Percentiles rank a stretch among this genome's conserved stretches.
Evolutionary conservation across 352 stramenopile genomes (phyloP).

Genomic region (Phytophthora pluvialis): DNA sequence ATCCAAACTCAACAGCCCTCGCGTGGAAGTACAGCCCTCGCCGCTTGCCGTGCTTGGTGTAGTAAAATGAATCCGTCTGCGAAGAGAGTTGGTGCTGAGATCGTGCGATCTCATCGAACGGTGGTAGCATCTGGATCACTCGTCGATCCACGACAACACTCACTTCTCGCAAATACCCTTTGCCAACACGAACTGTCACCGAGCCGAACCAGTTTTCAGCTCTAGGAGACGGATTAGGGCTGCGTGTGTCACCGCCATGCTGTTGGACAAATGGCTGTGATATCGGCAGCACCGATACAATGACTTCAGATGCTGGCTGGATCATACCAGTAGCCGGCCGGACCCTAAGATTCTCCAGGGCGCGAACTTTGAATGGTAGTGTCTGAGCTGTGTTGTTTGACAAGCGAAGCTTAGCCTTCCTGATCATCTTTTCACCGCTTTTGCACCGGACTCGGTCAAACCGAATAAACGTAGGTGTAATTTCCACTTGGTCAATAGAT

Average conservation of each 20-base stretch:
- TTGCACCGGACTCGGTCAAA: slow-evolving; percentile 49
- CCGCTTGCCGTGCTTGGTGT: slow-evolving; percentile 80
- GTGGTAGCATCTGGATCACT: slow-evolving; percentile 48
- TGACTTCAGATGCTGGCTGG: slow-evolving; percentile 45
- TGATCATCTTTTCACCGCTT: slow-evolving; percentile 26
- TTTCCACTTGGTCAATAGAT: slow-evolving; percentile 54
- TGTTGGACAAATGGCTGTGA: slow-evolving; percentile 52
- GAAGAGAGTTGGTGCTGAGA: slow-evolving; percentile 67
- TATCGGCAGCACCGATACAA: slow-evolving; percentile 59
- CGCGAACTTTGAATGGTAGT: slow-evolving; percentile 59
- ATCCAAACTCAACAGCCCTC: slow-evolving; percentile 83
- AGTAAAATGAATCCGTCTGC: slow-evolving; percentile 88
- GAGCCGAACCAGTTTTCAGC: slow-evolving; percentile 68
- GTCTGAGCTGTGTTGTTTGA: slow-evolving; percentile 61
- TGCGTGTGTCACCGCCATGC: slow-evolving; percentile 19
- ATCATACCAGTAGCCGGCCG: slow-evolving; percentile 50
- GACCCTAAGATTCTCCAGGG: slow-evolving; percentile 66
- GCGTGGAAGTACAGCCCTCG: slow-evolving; percentile 85
- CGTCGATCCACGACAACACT: slow-evolving; percentile 66
- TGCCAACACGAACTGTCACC: slow-evolving; percentile 63
- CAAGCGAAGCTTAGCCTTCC: slow-evolving; percentile 50
- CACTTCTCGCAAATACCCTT: slow-evolving; percentile 58
- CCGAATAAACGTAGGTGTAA: slow-evolving; percentile 66
- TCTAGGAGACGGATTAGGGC: slow-evolving; percentile 11
- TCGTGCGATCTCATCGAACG: slow-evolving; percentile 68